These are phyloP conservation scores for Ganoderma lucidum DNA, from an alignment of 1,284 basidiomycete genomes.

Conservation along the genomic window DNA sequence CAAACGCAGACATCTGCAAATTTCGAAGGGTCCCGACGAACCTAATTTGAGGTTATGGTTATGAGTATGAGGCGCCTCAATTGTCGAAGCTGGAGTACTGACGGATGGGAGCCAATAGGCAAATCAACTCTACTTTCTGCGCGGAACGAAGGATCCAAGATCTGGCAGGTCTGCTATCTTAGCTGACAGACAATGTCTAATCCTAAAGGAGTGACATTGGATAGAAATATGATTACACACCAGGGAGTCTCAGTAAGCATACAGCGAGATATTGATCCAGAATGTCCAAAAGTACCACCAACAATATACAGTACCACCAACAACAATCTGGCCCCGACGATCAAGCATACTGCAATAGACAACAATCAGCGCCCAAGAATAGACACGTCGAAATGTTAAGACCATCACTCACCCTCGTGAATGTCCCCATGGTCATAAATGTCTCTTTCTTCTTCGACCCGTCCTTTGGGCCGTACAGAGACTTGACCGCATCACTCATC, in stretches of 20 bases:
- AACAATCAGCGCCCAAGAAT: neutral
- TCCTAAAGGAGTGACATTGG: neutral
- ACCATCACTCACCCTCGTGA: conserved; percentile 70
- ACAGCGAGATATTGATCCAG: neutral
- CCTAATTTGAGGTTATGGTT: neutral
- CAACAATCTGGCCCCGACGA: neutral
- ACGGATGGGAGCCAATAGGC: neutral
- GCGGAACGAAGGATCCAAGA: neutral
- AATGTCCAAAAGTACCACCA: neutral
- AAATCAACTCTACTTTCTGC: neutral
- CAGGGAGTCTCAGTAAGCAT: neutral
- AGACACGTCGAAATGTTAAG: neutral
- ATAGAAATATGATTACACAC: neutral
- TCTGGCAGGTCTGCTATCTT: neutral
- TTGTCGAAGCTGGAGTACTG: neutral
- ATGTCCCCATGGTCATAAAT: conserved; percentile 85
- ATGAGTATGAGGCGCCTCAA: neutral
- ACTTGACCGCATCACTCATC: conserved; percentile 81
- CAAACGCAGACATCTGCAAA: neutral
- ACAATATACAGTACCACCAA: neutral
- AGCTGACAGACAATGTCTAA: neutral
- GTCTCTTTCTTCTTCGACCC: conserved; percentile 71
- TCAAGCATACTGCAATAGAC: conserved; percentile 16
- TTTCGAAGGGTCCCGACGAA: neutral
- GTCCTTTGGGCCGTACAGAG: conserved; percentile 65